Percentiles rank a stretch among this genome's conserved stretches.
phyloP scores from a whole-genome alignment of 768 basidiomycete genomes.

The Cantharellus cinnabarinus region DNA sequence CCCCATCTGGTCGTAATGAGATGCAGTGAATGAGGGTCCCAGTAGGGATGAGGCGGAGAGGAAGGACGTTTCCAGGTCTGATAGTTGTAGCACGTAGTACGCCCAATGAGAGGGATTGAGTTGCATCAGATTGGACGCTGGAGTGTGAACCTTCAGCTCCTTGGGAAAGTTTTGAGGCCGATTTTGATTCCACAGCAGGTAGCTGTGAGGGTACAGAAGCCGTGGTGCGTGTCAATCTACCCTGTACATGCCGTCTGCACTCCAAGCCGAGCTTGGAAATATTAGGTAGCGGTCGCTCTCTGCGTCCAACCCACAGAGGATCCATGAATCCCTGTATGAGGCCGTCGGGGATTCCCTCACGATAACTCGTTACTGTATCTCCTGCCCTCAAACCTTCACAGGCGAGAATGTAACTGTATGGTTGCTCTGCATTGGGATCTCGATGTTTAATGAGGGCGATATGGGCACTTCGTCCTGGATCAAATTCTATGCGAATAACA shows the following conservation, averaged over 20 bases:
- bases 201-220: conserved; percentile 8
- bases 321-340: conserved; percentile 34
- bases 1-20: conserved; percentile 52
- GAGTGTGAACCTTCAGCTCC: neutral
- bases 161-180: neutral
- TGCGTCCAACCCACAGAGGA: conserved; percentile 1
- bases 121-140: conserved; percentile 3
- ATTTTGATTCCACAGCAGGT: neutral
- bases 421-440: conserved; percentile 28
- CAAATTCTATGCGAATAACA: conserved; percentile 89
- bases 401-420: conserved; percentile 83
- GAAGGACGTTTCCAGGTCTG: conserved; percentile 84
- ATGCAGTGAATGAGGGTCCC: conserved; percentile 82
- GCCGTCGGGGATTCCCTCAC: conserved; percentile 59
- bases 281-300: neutral
- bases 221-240: neutral
- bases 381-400: conserved; percentile 79
- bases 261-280: neutral
- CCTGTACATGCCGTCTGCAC: neutral
- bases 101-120: conserved; percentile 45
- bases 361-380: conserved; percentile 69
- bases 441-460: conserved; percentile 71
- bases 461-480: conserved; percentile 83
- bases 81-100: conserved; percentile 65
- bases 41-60: conserved; percentile 76